Evolutionary conservation across 805 yeast species (phyloP).

Genomic region (Cyberlindnera subsufficiens): DNA sequence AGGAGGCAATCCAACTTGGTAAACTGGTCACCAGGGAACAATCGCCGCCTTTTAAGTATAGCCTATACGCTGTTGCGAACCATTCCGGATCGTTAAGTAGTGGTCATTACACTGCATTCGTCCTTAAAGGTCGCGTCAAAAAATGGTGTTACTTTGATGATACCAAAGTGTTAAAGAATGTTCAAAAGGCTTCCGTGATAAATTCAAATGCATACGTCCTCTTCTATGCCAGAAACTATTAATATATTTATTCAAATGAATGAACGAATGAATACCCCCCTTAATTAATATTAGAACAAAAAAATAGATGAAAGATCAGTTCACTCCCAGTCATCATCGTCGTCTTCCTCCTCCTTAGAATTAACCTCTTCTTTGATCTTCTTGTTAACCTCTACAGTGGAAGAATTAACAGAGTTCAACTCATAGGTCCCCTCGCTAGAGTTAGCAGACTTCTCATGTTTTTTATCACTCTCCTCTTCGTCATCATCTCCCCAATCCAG

Average conservation of each 20-base stretch:
- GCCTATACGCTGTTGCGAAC: conserved; percentile 73
- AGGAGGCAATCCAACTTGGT: conserved; percentile 18
- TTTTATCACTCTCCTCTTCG: conserved; percentile 9
- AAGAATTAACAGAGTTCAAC: conserved; percentile 30
- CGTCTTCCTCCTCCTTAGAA: conserved; percentile 32
- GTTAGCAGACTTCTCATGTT: conserved; percentile 17
- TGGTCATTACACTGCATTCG: conserved; percentile 87
- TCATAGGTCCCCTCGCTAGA: conserved; percentile 35
- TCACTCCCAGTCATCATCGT: conserved; percentile 63
- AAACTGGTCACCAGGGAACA: conserved; percentile 68
- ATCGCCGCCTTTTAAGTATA: conserved; percentile 71
- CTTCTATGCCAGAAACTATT: conserved; percentile 50
- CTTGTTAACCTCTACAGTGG: conserved; percentile 29
- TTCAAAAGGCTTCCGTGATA: conserved; percentile 46
- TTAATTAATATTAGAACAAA: not conserved
- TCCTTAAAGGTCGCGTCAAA: conserved; percentile 48
- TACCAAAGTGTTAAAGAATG: conserved; percentile 51
- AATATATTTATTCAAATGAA: not conserved
- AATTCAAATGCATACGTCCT: conserved; percentile 78
- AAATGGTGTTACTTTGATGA: conserved; percentile 83
- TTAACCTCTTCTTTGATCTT: conserved; percentile 11
- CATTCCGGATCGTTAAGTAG: conserved; percentile 79
- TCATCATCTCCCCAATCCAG: conserved; percentile 16
- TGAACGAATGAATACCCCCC: not conserved
- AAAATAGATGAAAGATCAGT: not conserved